Evolutionary conservation across 306 rosid genomes (phyloP).

Genomic region (Carpinus fangiana): DNA sequence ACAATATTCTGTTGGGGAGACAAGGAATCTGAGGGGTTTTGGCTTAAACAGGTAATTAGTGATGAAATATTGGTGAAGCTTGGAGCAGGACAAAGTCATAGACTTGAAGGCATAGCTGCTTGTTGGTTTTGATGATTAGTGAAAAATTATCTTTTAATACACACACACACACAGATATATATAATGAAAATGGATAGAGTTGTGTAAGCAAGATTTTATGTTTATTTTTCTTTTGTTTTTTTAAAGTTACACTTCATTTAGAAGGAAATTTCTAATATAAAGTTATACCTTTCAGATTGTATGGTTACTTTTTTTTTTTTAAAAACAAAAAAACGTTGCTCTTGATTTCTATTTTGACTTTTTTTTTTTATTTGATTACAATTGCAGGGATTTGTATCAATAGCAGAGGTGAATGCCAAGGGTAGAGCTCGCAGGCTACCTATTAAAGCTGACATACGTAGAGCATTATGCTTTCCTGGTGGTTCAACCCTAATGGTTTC

Average conservation of each 20-base stretch:
- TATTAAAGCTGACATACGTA: conserved; percentile 71
- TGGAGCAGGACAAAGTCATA: conserved; percentile 16
- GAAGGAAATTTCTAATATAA: conserved; percentile 1
- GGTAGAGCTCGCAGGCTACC: conserved; percentile 76
- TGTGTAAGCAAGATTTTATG: conserved; percentile 9
- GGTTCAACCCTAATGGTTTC: conserved; percentile 89
- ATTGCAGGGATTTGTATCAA: conserved; percentile 68
- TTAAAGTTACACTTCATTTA: conserved; percentile 3
- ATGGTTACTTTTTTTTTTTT: too few relatives aligned
- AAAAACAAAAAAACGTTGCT: neutral
- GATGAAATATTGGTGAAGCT: conserved; percentile 6
- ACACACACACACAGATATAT: neutral
- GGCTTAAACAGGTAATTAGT: conserved; percentile 77
- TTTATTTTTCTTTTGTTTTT: too few relatives aligned
- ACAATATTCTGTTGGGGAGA: conserved; percentile 94
- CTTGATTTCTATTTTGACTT: conserved; percentile 23
- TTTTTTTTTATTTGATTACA: conserved; percentile 1
- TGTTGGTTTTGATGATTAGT: conserved; percentile 13
- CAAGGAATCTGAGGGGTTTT: conserved; percentile 87
- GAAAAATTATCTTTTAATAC: conserved; percentile 9
- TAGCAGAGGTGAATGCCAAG: conserved; percentile 78
- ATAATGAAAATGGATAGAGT: neutral
- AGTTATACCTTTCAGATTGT: conserved; percentile 2
- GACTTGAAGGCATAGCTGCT: conserved; percentile 1
- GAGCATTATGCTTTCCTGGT: conserved; percentile 86